Conservation (phyloP, 2,329 filamentous ascomycete species). For the Ophiostoma populinum region DNA sequence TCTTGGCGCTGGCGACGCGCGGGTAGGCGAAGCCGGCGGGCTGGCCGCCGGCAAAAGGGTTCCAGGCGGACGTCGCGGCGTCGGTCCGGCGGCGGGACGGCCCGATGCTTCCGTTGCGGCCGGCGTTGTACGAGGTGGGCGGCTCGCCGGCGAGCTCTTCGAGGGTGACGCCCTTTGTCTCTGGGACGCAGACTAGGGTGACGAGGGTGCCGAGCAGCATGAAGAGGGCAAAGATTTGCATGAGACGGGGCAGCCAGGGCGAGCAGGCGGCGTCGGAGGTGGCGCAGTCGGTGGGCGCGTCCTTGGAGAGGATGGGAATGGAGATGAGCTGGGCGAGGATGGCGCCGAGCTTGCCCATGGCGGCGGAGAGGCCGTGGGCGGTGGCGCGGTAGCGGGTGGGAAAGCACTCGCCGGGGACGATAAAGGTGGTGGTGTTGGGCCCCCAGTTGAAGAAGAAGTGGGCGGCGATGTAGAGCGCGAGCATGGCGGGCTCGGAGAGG, state of each 20-base stretch:
- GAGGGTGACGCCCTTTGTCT: conserved; percentile 58
- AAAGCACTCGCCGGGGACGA: conserved; percentile 47
- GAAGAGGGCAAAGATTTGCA: conserved; percentile 65
- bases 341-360: conserved; percentile 49
- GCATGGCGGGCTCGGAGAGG: conserved; percentile 29
- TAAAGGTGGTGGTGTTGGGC: conserved; percentile 49
- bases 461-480: conserved; percentile 44
- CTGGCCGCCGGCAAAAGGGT: conserved; percentile 30
- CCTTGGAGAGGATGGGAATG: conserved; percentile 42
- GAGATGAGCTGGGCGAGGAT: conserved; percentile 51
- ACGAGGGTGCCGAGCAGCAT: conserved; percentile 57
- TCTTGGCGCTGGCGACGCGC: conserved; percentile 14
- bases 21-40: conserved; percentile 34
- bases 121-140: conserved; percentile 38
- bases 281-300: conserved; percentile 29
- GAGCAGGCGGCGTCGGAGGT: conserved; percentile 25
- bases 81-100: conserved; percentile 13
- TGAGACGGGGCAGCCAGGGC: conserved; percentile 52
- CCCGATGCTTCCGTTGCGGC: conserved; percentile 31
- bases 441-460: conserved; percentile 53
- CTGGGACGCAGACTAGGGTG: conserved; percentile 51
- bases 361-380: conserved; percentile 48
- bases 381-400: conserved; percentile 45
- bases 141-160: conserved; percentile 53
- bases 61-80: conserved; percentile 17